Percentiles rank a stretch among this genome's conserved stretches.
phyloP scores from a whole-genome alignment of 257 asterid species.

The Paraleonurus japonicus region DNA sequence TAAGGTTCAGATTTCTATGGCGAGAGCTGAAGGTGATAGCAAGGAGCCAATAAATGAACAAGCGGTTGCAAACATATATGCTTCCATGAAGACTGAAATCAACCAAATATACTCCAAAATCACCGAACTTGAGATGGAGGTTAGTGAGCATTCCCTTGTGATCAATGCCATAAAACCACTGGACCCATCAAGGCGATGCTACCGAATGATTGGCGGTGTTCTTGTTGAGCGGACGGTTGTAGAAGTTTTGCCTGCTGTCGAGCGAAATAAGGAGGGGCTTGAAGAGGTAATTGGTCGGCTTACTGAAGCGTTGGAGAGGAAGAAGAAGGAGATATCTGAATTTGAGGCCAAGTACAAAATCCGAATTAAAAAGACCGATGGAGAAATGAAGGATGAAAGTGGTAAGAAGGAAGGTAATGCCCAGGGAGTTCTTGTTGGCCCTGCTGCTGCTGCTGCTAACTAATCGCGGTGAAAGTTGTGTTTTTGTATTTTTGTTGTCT shows the following conservation, averaged over 20 bases:
- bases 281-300: conserved; percentile 87
- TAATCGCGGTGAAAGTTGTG: conserved; percentile 23
- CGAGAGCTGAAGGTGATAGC: conserved; percentile 49
- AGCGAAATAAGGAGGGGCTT: conserved; percentile 86
- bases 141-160: conserved; percentile 86
- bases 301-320: conserved; percentile 79
- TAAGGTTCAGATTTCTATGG: conserved; percentile 49
- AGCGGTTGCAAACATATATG: conserved; percentile 83
- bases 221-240: conserved; percentile 87
- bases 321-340: conserved; percentile 75
- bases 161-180: conserved; percentile 86
- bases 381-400: conserved; percentile 71
- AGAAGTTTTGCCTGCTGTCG: conserved; percentile 92
- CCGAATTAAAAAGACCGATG: conserved; percentile 65
- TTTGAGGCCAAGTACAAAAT: conserved; percentile 91
- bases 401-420: conserved; percentile 89
- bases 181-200: conserved; percentile 91
- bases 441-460: conserved; percentile 73
- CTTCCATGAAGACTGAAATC: conserved; percentile 70
- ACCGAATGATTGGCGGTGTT: conserved; percentile 96
- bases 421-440: conserved; percentile 96
- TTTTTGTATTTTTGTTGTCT: conserved; percentile 11
- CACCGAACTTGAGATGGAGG: conserved; percentile 94
- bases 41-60: conserved; percentile 81
- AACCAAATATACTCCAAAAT: conserved; percentile 89